Conservation (phyloP, 805 yeast species). For the Ogataea methanolica region DNA sequence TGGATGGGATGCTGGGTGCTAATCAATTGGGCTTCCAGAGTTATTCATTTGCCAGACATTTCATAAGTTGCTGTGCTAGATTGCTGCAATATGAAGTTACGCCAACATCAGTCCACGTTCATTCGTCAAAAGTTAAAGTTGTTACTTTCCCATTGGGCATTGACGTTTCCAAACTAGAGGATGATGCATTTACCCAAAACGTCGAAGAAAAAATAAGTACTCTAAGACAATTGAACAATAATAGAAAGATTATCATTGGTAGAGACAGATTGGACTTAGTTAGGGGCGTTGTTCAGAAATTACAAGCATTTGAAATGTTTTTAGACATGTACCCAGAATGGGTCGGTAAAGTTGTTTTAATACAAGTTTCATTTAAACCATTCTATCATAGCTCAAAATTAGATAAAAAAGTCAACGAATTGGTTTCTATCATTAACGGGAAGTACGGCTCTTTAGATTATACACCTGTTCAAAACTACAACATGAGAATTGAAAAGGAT, state of each 20-base stretch:
- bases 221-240: conserved; percentile 57
- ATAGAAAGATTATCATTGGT: conserved; percentile 80
- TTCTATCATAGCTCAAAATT: conserved; percentile 55
- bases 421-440: conserved; percentile 78
- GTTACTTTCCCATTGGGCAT: conserved; percentile 87
- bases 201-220: conserved; percentile 63
- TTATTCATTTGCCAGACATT: conserved; percentile 83
- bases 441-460: conserved; percentile 77
- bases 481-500: conserved; percentile 79
- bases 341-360: conserved; percentile 73
- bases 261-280: conserved; percentile 90
- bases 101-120: conserved; percentile 54
- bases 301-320: conserved; percentile 86
- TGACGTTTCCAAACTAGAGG: conserved; percentile 64
- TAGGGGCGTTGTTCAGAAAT: conserved; percentile 89
- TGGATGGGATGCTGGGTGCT: conserved; percentile 91
- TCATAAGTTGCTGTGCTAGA: conserved; percentile 84
- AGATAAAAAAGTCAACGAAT: conserved; percentile 78
- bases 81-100: conserved; percentile 77
- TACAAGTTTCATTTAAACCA: conserved; percentile 88
- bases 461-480: conserved; percentile 89
- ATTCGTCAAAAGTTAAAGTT: conserved; percentile 73
- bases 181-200: conserved; percentile 47
- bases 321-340: conserved; percentile 90
- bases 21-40: conserved; percentile 85